phyloP scores from a whole-genome alignment of 768 basidiomycete species.

The Kwoniella pini region DNA sequence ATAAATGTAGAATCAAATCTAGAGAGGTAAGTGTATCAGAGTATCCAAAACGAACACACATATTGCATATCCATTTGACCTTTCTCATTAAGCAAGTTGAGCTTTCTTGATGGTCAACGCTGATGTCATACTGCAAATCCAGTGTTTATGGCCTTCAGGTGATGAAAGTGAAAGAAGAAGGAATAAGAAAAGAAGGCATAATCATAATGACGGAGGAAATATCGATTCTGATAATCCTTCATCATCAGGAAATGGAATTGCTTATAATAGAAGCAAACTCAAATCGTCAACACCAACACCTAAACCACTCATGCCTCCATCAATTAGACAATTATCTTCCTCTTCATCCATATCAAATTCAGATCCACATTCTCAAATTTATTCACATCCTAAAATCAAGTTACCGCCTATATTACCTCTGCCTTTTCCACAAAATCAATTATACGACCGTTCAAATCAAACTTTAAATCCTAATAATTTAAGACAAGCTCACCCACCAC shows the following conservation, averaged over 20 bases:
- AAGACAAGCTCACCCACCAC: not conserved
- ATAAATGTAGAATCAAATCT: conserved; percentile 22
- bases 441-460: not conserved
- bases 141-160: conserved; percentile 23
- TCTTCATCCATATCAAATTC: no score
- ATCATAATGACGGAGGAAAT: not conserved
- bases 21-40: conserved; percentile 20
- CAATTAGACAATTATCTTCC: not conserved
- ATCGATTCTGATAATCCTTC: no score
- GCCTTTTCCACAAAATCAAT: not conserved
- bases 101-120: no score
- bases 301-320: not conserved
- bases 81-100: no score
- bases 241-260: no score
- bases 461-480: not conserved
- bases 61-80: no score
- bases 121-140: not conserved
- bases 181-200: conserved; percentile 15
- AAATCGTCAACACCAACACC: not conserved
- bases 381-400: not conserved
- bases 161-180: conserved; percentile 17
- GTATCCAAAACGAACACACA: no score
- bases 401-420: conserved; percentile 4
- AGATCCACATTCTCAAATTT: no score
- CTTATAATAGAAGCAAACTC: no score